These are phyloP conservation scores for Cryptococcus sp. DNA, from an alignment of 1,284 basidiomycete species.

Conservation along the genomic window DNA sequence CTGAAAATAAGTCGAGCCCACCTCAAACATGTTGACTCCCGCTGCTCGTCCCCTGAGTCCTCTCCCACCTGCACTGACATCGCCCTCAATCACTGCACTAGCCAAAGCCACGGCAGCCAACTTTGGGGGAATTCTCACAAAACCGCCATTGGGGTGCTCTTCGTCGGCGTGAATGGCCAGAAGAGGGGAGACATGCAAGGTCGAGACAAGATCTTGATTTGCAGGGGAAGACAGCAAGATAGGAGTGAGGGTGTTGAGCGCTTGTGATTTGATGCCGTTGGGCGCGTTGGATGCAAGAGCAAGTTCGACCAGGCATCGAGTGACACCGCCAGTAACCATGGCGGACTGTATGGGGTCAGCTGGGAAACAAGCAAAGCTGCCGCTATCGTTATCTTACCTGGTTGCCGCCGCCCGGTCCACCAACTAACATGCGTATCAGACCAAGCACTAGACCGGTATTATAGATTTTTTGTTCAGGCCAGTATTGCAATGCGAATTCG, in stretches of 20 bases:
- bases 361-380: background rate
- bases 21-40: slow-evolving; percentile 56
- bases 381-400: slow-evolving; percentile 43
- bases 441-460: slow-evolving; percentile 77
- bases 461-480: slow-evolving; percentile 84
- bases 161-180: slow-evolving; percentile 52
- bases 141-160: slow-evolving; percentile 52
- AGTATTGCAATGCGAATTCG: slow-evolving; percentile 92
- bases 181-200: slow-evolving; percentile 53
- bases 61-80: slow-evolving; percentile 39
- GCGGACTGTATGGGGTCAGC: slow-evolving; percentile 49
- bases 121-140: slow-evolving; percentile 48
- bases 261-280: slow-evolving; percentile 77
- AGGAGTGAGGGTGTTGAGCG: slow-evolving; percentile 75
- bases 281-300: slow-evolving; percentile 91
- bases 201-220: slow-evolving; percentile 58
- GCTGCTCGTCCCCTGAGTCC: slow-evolving; percentile 53
- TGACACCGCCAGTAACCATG: slow-evolving; percentile 62
- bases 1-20: slow-evolving; percentile 18
- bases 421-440: slow-evolving; percentile 63
- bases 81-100: slow-evolving; percentile 45
- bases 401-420: slow-evolving; percentile 69
- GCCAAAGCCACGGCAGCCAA: slow-evolving; percentile 54
- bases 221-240: slow-evolving; percentile 53
- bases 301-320: slow-evolving; percentile 81